Percentiles rank a stretch among this genome's conserved stretches.
Evolutionary conservation across 768 basidiomycete species (phyloP).

Genomic region (Termitomyces sp.): DNA sequence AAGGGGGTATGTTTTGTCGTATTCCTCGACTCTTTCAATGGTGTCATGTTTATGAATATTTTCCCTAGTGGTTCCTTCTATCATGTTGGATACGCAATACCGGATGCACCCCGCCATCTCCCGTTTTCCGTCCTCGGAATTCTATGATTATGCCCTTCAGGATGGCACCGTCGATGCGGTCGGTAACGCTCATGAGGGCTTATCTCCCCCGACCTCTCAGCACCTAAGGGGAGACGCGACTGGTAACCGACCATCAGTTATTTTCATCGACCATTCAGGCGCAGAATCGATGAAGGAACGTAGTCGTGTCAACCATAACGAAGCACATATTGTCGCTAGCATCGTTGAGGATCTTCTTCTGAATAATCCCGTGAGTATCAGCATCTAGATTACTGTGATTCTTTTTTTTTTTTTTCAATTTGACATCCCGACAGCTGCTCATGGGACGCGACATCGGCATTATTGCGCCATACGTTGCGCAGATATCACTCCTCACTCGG

Average conservation of each 20-base stretch:
- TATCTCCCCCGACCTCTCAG: conserved; percentile 58
- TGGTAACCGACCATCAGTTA: conserved; percentile 52
- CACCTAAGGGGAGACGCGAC: conserved; percentile 36
- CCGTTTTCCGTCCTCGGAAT: conserved; percentile 77
- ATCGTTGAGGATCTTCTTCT: conserved; percentile 79
- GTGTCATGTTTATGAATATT: not conserved
- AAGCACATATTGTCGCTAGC: conserved; percentile 72
- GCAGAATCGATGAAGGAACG: conserved; percentile 61
- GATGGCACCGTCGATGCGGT: conserved; percentile 68
- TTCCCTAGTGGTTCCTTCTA: conserved; percentile 66
- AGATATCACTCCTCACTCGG: conserved; percentile 71
- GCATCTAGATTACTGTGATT: conserved; percentile 7
- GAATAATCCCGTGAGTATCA: conserved; percentile 57
- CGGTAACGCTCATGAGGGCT: conserved; percentile 41
- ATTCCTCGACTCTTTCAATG: not conserved
- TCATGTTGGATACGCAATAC: conserved; percentile 94
- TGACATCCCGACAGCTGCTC: conserved; percentile 39
- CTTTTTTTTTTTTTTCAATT: too few relatives aligned
- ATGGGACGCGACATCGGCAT: conserved; percentile 79
- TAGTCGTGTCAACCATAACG: conserved; percentile 72
- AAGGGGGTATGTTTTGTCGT: conserved; percentile 53
- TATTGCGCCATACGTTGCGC: conserved; percentile 88
- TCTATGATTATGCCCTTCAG: conserved; percentile 64
- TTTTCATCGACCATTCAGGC: conserved; percentile 78
- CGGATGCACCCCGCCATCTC: conserved; percentile 94